Percentiles rank a stretch among this genome's conserved stretches.
Conservation (phyloP, 257 asterid species). For the Lantana camara region DNA sequence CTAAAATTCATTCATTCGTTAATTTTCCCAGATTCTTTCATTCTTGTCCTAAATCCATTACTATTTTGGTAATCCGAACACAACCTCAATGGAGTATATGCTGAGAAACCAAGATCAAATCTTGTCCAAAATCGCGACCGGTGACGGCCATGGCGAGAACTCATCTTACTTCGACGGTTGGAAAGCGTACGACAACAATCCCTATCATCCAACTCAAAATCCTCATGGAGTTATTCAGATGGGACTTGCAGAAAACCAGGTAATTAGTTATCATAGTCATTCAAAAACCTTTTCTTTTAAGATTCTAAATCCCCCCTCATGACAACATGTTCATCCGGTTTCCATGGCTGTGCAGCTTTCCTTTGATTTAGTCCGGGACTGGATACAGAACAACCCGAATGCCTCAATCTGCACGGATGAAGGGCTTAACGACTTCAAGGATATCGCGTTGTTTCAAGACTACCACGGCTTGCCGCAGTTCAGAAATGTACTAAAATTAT, state of each 20-base stretch:
- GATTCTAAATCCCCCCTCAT: no score
- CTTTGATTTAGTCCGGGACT: constrained; percentile 59
- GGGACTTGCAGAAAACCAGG: constrained; percentile 79
- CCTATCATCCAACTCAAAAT: constrained; percentile 43
- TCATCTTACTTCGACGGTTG: constrained; percentile 70
- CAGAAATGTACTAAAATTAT: constrained; percentile 54
- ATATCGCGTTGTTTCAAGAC: constrained; percentile 64
- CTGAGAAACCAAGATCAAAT: no score
- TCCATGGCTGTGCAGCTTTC: no score
- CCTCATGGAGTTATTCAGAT: constrained; percentile 67
- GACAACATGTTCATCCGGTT: no score
- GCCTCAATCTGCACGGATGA: no score
- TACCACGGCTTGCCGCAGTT: no score
- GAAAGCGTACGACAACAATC: no score
- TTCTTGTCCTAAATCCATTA: background rate
- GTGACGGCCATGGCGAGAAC: constrained; percentile 70
- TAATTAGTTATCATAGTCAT: constrained; percentile 7
- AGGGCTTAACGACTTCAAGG: constrained; percentile 54
- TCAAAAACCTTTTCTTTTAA: no score
- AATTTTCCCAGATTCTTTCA: constrained; percentile 4
- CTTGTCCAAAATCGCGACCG: constrained; percentile 60
- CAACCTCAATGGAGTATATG: constrained; percentile 29
- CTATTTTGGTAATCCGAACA: no score
- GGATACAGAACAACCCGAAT: constrained; percentile 56
- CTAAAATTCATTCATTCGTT: constrained; percentile 1